Evolutionary conservation across 148 eudicot species (phyloP).

Genomic region (Vaccinium macrocarpon): DNA sequence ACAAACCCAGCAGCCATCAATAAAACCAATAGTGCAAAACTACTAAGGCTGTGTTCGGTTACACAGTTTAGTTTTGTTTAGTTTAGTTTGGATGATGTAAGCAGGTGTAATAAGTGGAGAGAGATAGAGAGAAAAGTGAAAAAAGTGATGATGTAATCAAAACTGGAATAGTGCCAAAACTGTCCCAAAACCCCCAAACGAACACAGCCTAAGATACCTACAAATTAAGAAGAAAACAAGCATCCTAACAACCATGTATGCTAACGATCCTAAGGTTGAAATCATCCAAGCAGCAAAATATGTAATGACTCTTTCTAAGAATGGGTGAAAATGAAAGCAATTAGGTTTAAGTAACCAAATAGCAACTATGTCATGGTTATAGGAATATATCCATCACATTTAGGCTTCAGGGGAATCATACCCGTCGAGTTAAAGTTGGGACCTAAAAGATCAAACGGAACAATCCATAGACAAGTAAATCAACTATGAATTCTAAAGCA

Average conservation of each 20-base stretch:
- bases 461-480: background rate
- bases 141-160: too few relatives aligned
- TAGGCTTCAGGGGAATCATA: background rate
- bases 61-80: too few relatives aligned
- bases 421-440: background rate
- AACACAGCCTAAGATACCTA: too few relatives aligned
- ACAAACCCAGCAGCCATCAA: conserved; percentile 22
- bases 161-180: too few relatives aligned
- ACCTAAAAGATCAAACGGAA: background rate
- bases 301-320: background rate
- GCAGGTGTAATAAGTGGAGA: too few relatives aligned
- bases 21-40: background rate
- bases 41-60: too few relatives aligned
- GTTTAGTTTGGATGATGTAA: too few relatives aligned
- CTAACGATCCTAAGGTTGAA: background rate
- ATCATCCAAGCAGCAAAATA: conserved; percentile 3
- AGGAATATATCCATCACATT: background rate
- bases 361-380: background rate
- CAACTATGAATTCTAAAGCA: too few relatives aligned
- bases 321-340: background rate
- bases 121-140: too few relatives aligned
- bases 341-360: background rate
- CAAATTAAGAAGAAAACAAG: background rate
- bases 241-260: background rate
- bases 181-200: too few relatives aligned